Evolutionary conservation across 257 asterid genomes (phyloP), one percentile per base, ranked within the genome.

Genomic region (Cinchona pubescens): DNA sequence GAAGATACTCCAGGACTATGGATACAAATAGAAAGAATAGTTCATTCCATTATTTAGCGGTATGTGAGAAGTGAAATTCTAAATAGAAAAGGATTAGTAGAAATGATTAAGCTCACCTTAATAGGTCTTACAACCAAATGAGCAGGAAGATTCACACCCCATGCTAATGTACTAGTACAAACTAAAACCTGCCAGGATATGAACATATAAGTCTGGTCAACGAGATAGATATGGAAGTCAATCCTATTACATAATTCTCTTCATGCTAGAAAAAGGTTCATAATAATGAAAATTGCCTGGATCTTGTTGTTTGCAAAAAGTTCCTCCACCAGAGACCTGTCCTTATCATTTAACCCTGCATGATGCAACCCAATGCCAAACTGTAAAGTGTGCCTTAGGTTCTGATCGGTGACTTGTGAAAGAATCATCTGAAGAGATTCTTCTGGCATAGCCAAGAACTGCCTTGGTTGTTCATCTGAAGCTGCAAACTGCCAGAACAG

Each of bases 131-230:
- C 84, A 80, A 94, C 99, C 81, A 94, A 82, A 87, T 94, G 99
- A 77, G 99, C 99, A 69, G 99, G 99, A 83, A 94, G 99, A 82
- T 94, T 94, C 77, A 94, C 99, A 67, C 99, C 99, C 99, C 99
- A 94, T 77, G 99, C 99, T 76, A 94, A 83, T 77, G 99, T 94
- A 81, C 99, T 94, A 67, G 99, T 94, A 85, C 97, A 94, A 76
- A 94, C 99, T 87, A 94, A 87, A 65, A 94, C 90, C 99, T 94
- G 73, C 67, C 23, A 40, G 76, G 32, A 51, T 79, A 49, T 80
- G 81, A 76, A 69, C 53, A 80, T 55, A 46, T 72, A 56, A 62
- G 51, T 35, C 63, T 49, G 74, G 42, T 77, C 30, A 65, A 67
- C 63, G 71, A 73, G 67, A 79, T 55, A 56, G 58, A 73, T 73